A percentile compares a stretch with the other conserved stretches of the same genome.
Conservation (phyloP, 306 rosid genomes). For the Castanospermum australe region DNA sequence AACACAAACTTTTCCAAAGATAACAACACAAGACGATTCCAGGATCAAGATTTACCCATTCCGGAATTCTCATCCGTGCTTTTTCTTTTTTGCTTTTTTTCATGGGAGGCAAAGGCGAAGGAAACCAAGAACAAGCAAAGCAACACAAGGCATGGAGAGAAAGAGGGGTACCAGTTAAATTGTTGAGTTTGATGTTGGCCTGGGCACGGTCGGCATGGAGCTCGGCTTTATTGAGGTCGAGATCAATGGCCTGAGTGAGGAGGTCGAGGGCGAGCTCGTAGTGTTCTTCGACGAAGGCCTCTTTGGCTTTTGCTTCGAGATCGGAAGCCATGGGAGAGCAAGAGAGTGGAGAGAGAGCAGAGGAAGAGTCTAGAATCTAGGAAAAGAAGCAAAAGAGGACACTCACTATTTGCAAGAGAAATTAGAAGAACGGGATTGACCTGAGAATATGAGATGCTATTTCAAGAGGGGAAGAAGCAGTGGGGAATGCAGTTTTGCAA, state of each 20-base stretch:
- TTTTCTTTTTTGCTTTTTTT: not conserved
- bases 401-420: not conserved
- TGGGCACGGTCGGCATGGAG: constrained; percentile 85
- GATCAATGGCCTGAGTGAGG: constrained; percentile 62
- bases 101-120: not conserved
- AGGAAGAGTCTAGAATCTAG: constrained; percentile 21
- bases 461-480: not conserved
- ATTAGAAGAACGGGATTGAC: constrained; percentile 22
- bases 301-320: constrained; percentile 70
- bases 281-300: constrained; percentile 87
- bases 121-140: not conserved
- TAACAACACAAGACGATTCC: not conserved
- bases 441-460: not conserved
- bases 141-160: too few species aligned
- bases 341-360: not conserved
- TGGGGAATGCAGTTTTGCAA: not conserved
- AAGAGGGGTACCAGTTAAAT: constrained; percentile 52
- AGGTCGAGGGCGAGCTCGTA: constrained; percentile 67
- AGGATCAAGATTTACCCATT: not conserved
- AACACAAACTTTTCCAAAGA: not conserved
- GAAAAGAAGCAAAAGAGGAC: not conserved
- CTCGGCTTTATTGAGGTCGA: constrained; percentile 55
- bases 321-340: constrained; percentile 71
- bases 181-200: constrained; percentile 77
- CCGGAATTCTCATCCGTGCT: not conserved